Evolutionary conservation across 75 land plant genomes (phyloP), one percentile per base, ranked within the genome.

Genomic region (Picea glauca): DNA sequence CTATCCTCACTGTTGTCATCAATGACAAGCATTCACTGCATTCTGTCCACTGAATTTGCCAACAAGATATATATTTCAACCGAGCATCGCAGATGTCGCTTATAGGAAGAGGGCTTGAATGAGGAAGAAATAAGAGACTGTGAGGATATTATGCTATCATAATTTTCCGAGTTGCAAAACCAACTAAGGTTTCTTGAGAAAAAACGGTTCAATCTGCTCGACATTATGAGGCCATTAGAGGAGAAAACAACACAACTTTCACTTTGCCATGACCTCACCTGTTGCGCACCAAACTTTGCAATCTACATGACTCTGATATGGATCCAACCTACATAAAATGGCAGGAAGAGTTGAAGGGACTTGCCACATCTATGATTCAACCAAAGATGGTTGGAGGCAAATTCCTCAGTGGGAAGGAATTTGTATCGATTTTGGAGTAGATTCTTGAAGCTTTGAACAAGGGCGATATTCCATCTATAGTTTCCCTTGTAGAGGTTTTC

Each of bases 371-470:
- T 62, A 86, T 93, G 64, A 84, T 83, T 18, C 86, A 81, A 23
- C 96, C 96, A 32, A 93, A 93, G 77, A 88, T 90, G 80, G 94
- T 92, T 58, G 94, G 92, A 84, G 91, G 92, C 12, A 92, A 88
- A 82, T 60, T 77, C 81, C 75, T 93, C 7, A 90, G 78, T 79
- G 94, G 96, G 54, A 93, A 90, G 86, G 96, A 92, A 74, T 93
- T 92, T 87, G 96, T 88, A 21, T 81, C 89, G 33, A 87, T 92
- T 77, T 63, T 93, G 72, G 90, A 90, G 76, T 92, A 93, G 94
- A 92, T 90, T 56, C 87, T 93, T 68, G 96, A 92, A 74, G 94
- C 96, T 58, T 76, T 93, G 72, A 93, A 93, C 81, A 85, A 93
- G 81, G 96, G 94, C 9, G 92, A 93, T 74, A 92, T 93, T 68